phyloP scores from a whole-genome alignment of 441 rosid genomes.

The Erysimum cheiri region DNA sequence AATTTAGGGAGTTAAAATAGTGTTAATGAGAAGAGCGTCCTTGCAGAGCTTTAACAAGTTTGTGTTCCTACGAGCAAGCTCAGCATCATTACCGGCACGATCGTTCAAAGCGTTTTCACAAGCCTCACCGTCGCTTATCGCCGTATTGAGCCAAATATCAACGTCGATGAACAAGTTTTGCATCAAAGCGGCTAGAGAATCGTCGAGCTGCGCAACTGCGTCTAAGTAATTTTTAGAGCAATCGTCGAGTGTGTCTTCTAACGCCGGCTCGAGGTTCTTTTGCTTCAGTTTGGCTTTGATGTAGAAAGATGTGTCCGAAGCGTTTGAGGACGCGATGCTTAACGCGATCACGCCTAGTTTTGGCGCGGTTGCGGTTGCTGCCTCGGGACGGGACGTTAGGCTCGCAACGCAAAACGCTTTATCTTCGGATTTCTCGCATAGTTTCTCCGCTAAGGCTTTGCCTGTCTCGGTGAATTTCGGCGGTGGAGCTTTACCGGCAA shows the following conservation, averaged over 20 bases:
- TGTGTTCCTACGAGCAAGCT: slow-evolving; percentile 43
- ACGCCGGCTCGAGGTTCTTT: slow-evolving; percentile 43
- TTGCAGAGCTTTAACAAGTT: slow-evolving; percentile 46
- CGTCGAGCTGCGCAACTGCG: slow-evolving; percentile 47
- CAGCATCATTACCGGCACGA: slow-evolving; percentile 44
- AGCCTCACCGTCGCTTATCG: slow-evolving; percentile 40
- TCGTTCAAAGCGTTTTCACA: slow-evolving; percentile 44
- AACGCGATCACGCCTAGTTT: slow-evolving; percentile 46
- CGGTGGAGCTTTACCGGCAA: slow-evolving; percentile 47
- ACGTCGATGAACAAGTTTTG: slow-evolving; percentile 37
- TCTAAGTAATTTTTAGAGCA: slow-evolving; percentile 45
- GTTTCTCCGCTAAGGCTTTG: slow-evolving; percentile 36
- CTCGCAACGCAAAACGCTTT: slow-evolving; percentile 42
- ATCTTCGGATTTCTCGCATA: slow-evolving; percentile 46
- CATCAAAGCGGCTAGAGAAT: slow-evolving; percentile 47
- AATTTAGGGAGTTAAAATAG: slow-evolving; percentile 43
- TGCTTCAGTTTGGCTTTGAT: slow-evolving; percentile 39
- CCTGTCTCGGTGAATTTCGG: slow-evolving; percentile 47
- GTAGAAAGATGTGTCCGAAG: slow-evolving; percentile 45
- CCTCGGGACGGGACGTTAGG: slow-evolving; percentile 36
- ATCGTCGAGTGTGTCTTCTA: slow-evolving; percentile 47
- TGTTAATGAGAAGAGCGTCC: slow-evolving; percentile 46
- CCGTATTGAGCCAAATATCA: slow-evolving; percentile 45
- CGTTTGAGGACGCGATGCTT: slow-evolving; percentile 43
- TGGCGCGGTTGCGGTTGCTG: slow-evolving; percentile 42